Evolutionary conservation across 2,329 filamentous ascomycete species (phyloP).

Genomic region (Scedosporium boydii): DNA sequence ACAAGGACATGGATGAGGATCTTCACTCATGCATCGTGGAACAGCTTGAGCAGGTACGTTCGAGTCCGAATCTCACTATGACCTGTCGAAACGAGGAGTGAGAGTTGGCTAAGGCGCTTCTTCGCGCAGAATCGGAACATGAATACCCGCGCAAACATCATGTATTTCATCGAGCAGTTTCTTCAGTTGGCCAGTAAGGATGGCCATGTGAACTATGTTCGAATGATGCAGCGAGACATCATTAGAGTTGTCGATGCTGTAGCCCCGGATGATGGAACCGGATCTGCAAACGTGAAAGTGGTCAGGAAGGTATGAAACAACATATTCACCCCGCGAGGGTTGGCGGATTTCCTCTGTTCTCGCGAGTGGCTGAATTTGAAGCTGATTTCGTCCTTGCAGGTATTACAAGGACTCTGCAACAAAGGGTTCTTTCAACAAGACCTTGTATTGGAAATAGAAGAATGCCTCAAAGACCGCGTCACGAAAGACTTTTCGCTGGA

Average conservation of each 20-base stretch:
- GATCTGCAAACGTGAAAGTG: slow-evolving; percentile 89
- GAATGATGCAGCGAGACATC: slow-evolving; percentile 93
- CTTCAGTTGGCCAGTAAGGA: slow-evolving; percentile 76
- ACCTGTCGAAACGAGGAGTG: neutral
- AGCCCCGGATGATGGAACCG: slow-evolving; percentile 74
- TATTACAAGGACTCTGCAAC: neutral
- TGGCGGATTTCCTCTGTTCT: neutral
- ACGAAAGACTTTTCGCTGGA: slow-evolving; percentile 45
- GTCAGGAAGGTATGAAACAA: slow-evolving; percentile 57
- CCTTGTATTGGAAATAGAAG: slow-evolving; percentile 71
- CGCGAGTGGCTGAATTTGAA: neutral
- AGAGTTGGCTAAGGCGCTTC: neutral
- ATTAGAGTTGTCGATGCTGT: slow-evolving; percentile 86
- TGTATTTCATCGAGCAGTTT: slow-evolving; percentile 97
- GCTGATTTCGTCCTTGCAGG: neutral
- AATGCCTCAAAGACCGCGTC: slow-evolving; percentile 72
- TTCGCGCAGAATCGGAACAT: slow-evolving; percentile 61
- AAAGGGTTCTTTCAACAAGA: slow-evolving; percentile 67
- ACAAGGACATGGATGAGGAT: slow-evolving; percentile 92
- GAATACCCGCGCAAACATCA: slow-evolving; percentile 96
- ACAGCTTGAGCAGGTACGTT: slow-evolving; percentile 70
- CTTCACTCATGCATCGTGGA: slow-evolving; percentile 95
- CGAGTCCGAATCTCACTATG: neutral
- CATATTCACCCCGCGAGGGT: neutral
- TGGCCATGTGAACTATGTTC: slow-evolving; percentile 63